phyloP scores from a whole-genome alignment of 139 green algal genomes.

The Eudorina sp. region DNA sequence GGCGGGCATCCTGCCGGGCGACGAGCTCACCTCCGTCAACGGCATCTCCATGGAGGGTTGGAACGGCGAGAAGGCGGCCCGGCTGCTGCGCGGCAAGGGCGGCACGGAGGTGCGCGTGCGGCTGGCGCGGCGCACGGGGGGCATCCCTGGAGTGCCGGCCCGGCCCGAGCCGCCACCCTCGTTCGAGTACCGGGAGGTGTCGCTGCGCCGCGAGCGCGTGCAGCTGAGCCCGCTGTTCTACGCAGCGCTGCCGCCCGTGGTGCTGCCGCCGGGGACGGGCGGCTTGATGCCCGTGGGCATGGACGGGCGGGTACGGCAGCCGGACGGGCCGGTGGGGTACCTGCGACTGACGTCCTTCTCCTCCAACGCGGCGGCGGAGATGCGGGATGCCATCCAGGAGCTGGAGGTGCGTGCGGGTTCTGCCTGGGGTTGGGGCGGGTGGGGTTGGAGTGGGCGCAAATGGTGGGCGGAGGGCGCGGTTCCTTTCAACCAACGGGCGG shows the following conservation, averaged over 20 bases:
- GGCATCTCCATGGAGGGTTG: constrained; percentile 63
- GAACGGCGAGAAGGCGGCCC: constrained; percentile 81
- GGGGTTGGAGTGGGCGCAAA: too few relatives aligned
- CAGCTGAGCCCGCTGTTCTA: constrained; percentile 85
- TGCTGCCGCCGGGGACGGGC: constrained; percentile 2
- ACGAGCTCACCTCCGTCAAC: constrained; percentile 76
- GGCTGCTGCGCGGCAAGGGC: constrained; percentile 79
- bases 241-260: constrained; percentile 55
- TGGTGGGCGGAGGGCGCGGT: too few relatives aligned
- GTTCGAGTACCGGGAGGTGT: constrained; percentile 58
- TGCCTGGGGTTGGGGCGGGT: too few relatives aligned
- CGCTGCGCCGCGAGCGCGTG: constrained; percentile 80
- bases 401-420: too few relatives aligned
- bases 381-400: constrained; percentile 78
- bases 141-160: constrained; percentile 82
- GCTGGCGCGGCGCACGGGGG: constrained; percentile 71
- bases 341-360: constrained; percentile 90
- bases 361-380: constrained; percentile 81
- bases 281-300: constrained; percentile 3
- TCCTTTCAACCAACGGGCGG: too few relatives aligned
- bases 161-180: constrained; percentile 60
- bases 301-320: neutral
- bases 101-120: constrained; percentile 74
- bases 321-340: constrained; percentile 77
- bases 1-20: constrained; percentile 88